Evolutionary conservation across 306 rosid genomes (phyloP), one percentile per base, ranked within the genome.

Genomic region (Cajanus cajan): DNA sequence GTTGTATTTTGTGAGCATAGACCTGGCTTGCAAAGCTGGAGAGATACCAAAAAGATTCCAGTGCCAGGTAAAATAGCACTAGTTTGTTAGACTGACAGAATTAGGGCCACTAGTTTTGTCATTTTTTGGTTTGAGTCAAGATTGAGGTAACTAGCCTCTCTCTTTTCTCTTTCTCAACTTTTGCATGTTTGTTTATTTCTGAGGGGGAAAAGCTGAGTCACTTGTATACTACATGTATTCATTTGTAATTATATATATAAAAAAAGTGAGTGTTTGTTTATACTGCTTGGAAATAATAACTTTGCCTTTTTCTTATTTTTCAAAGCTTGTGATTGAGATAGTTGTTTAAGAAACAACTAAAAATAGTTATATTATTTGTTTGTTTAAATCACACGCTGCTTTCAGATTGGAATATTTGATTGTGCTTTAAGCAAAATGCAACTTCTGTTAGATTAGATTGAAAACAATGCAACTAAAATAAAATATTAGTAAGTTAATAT

Each of bases 11-110:
- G 87, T 81, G 86, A 77, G 83, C 68, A 52, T 71, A 71, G 61
- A 82, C 87, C 85, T 87, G 89, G 93, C 88, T 85, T 88, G 95
- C 91, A 88, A 82, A 86, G 90, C 92, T 92, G 95, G 90, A 82
- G 64, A 73, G 80, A 85, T 84, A 80, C 84, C 77, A 86, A 85
- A 84, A 74, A 83, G 83, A 89, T 87, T 88, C 91, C 88, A 88
- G 91, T 90, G 94, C 92, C 91, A 90, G 89, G 91, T 82, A 68
- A 68, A 80, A 75, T 82, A 88, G 86, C 74, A 61, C 82, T 86
- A 86, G 97, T 87, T 78, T 87, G 78, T 78, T 85, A 89, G 85
- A 78, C 70, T 65, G 88, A 80, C 87, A 78, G 87, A 71, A 81
- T 76, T 83, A 87, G 85, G 84, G 67, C 76, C 85, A 82, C 84